Conservation (phyloP, 305 asterid genomes). For the Solanum hybrid region DNA sequence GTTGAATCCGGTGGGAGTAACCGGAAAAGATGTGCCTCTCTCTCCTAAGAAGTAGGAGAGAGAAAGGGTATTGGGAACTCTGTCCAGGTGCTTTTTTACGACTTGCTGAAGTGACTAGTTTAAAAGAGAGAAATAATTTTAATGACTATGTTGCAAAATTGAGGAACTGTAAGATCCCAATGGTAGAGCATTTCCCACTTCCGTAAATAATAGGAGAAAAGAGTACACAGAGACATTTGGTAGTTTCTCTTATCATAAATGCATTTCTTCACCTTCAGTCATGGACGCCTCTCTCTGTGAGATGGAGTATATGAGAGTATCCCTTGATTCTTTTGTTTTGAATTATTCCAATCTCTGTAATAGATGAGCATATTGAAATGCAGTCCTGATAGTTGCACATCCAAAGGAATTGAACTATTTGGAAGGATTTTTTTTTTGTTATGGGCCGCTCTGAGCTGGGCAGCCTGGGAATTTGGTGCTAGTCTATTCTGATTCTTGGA, state of each 20-base stretch:
- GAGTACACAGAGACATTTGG: background rate
- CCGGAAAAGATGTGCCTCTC: background rate
- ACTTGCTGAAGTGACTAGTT: background rate
- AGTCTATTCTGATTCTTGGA: background rate
- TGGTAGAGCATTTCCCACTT: background rate
- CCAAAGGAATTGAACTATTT: background rate
- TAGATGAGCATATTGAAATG: background rate
- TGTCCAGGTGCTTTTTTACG: background rate
- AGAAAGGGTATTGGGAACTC: background rate
- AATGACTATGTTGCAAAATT: background rate
- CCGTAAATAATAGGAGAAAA: conserved; percentile 1
- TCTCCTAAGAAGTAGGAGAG: background rate
- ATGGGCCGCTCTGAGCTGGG: background rate
- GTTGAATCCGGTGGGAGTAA: background rate
- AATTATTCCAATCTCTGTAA: background rate
- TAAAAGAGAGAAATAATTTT: background rate
- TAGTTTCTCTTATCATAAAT: background rate
- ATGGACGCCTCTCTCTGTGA: background rate
- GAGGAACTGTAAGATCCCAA: background rate
- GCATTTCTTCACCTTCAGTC: background rate
- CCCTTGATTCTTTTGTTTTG: background rate
- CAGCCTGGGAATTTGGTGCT: background rate
- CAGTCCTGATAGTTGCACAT: background rate
- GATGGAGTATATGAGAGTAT: background rate
- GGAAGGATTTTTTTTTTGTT: background rate